Conservation (phyloP, 2,329 filamentous ascomycete genomes). For the Pseudogymnoascus sp. region DNA sequence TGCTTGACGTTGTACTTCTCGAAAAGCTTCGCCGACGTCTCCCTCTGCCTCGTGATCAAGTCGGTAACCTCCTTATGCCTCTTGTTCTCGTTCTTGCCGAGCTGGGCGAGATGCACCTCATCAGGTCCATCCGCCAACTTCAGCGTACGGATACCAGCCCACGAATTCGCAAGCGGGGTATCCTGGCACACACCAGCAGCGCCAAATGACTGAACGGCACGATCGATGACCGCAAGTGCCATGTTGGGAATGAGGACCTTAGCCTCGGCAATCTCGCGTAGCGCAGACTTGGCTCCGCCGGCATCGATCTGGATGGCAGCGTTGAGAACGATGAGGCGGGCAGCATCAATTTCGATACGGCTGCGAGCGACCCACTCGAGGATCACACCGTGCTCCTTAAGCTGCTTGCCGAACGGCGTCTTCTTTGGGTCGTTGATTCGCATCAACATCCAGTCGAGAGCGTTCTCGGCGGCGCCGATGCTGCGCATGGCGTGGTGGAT, state of each 20-base stretch:
- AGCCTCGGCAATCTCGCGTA: constrained; percentile 90
- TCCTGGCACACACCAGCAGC: constrained; percentile 89
- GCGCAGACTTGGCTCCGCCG: constrained; percentile 75
- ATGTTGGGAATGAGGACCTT: constrained; percentile 85
- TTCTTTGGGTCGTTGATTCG: constrained; percentile 88
- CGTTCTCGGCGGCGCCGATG: constrained; percentile 83
- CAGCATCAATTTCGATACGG: constrained; percentile 87
- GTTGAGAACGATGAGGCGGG: constrained; percentile 83
- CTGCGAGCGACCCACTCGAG: constrained; percentile 91
- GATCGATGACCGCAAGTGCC: constrained; percentile 81
- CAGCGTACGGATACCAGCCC: constrained; percentile 72
- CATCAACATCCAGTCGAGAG: constrained; percentile 89
- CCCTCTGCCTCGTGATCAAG: constrained; percentile 55
- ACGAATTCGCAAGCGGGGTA: constrained; percentile 80
- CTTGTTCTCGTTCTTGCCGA: constrained; percentile 74
- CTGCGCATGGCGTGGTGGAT: constrained; percentile 98
- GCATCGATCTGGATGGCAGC: constrained; percentile 93
- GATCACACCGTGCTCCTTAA: constrained; percentile 86
- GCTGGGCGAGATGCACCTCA: constrained; percentile 82
- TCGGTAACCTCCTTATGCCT: constrained; percentile 51
- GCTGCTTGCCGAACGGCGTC: constrained; percentile 80
- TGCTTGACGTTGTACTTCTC: constrained; percentile 44
- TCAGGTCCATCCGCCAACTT: constrained; percentile 88
- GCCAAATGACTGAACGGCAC: constrained; percentile 86
- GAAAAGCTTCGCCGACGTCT: constrained; percentile 57